Conservation (phyloP, 306 rosid species). For the Fragaria vesca region DNA sequence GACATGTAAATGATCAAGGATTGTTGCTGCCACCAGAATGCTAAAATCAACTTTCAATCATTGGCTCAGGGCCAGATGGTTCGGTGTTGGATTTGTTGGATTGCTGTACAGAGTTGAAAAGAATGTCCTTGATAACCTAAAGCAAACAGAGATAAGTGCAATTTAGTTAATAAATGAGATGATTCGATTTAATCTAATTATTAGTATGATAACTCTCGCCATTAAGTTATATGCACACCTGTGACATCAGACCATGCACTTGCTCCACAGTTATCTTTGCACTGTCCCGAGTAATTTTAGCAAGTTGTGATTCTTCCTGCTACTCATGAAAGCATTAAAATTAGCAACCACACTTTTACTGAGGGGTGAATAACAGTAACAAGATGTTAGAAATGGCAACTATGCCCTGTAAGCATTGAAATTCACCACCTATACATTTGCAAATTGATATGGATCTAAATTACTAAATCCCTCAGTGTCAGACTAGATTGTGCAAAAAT, state of each 20-base stretch:
- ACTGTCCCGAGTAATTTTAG: slow-evolving; percentile 90
- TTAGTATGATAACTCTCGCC: neutral
- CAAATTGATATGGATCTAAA: neutral
- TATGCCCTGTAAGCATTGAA: neutral
- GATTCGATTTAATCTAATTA: neutral
- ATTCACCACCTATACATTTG: neutral
- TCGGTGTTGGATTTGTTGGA: slow-evolving; percentile 56
- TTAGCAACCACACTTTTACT: neutral
- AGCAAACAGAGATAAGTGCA: slow-evolving; percentile 9
- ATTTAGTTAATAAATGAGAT: slow-evolving; percentile 17
- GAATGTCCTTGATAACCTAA: slow-evolving; percentile 89
- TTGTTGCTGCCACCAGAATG: slow-evolving; percentile 17
- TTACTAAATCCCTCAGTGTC: neutral
- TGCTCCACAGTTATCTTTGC: slow-evolving; percentile 97
- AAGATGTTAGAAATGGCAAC: neutral
- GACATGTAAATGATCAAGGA: slow-evolving; percentile 12
- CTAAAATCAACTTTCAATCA: slow-evolving; percentile 75
- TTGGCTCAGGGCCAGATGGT: slow-evolving; percentile 81
- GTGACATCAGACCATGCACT: slow-evolving; percentile 95
- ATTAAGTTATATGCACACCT: slow-evolving; percentile 45
- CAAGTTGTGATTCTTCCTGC: slow-evolving; percentile 91
- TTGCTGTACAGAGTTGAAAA: slow-evolving; percentile 78
- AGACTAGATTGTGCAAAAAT: neutral
- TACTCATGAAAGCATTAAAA: slow-evolving; percentile 26
- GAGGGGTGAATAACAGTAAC: neutral